Base-by-base conservation (phyloP, 768 basidiomycete genomes). In the Termitomyces sp. region DNA sequence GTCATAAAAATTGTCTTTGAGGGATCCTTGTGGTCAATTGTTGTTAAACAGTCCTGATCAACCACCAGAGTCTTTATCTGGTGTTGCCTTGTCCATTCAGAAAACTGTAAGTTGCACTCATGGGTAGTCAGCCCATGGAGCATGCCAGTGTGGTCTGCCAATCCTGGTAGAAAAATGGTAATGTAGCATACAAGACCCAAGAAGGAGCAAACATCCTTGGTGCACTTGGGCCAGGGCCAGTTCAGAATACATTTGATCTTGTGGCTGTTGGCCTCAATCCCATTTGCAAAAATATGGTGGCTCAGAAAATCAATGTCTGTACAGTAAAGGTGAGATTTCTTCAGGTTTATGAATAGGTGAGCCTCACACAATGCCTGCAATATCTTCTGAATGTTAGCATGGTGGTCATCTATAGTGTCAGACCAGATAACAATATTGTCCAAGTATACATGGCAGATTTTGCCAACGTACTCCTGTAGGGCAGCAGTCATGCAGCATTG, bases 161-260 rank as follows among this genome's bases (percentile, higher is more conserved):
- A 5, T 0, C 17, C 4, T 3, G 37, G 37, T 3, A 38, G 17
- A 7, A 38, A 38, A 6, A n/a, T 5, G 3, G 64, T 49, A 12
- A 73, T 49, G 34, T 67, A 73, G 0, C 63, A 40, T 0, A 69
- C 65, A 1, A 73, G 37, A 1, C 58, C 58, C 1, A 55, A 21
- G 34, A 55, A 55, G 23, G 62, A 50, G 0, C 34, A 10, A 0
- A 61, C 59, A 17, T 67, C 59, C 27, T 66, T 62, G 0, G 60
- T 58, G 0, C 65, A 49, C 17, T 29, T 23, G 1, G 60, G 35
- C 0, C 58, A 10, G 1, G 67, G 65, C 69, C 66, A 72, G 8
- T 59, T 61, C 4, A 70, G 43, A 44, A 68, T 67, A 37, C 67
- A 58, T 27, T 72, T 65, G 4, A 50, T 53, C 14, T 59, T 59